Percentiles rank a stretch among this genome's conserved stretches.
These are phyloP conservation scores for Auricularia heimuer DNA, from an alignment of 768 basidiomycete genomes.

Conservation along the genomic window DNA sequence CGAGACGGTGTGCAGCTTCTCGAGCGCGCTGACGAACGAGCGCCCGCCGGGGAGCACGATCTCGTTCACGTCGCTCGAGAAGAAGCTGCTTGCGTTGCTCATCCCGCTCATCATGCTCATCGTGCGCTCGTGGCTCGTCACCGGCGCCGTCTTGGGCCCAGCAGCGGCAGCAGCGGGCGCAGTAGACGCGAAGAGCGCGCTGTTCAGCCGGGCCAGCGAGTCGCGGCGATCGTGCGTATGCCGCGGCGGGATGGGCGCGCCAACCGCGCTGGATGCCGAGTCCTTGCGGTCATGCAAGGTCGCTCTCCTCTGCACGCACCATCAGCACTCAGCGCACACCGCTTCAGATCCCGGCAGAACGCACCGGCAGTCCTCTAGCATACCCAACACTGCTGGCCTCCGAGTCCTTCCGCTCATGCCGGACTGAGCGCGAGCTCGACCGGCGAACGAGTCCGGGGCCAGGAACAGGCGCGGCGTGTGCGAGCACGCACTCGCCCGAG, in stretches of 20 bases:
- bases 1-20: neutral
- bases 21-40: neutral
- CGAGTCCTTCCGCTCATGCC: neutral
- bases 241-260: neutral
- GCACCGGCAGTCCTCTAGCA: neutral
- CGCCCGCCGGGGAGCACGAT: neutral
- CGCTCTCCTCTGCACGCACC: neutral
- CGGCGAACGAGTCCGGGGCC: neutral
- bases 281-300: neutral
- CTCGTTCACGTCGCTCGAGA: neutral
- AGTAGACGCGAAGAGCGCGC: neutral
- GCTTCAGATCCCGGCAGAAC: neutral
- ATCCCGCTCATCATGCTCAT: neutral
- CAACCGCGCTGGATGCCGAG: neutral
- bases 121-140: neutral
- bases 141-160: neutral
- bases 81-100: slow-evolving; percentile 1
- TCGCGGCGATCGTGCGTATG: neutral
- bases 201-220: neutral
- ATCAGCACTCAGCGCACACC: neutral
- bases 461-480: neutral
- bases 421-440: no score
- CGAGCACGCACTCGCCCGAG: neutral
- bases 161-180: neutral
- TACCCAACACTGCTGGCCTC: neutral